Conservation (phyloP, 2,329 filamentous ascomycete species). For the Rhynchosporium graminicola region DNA sequence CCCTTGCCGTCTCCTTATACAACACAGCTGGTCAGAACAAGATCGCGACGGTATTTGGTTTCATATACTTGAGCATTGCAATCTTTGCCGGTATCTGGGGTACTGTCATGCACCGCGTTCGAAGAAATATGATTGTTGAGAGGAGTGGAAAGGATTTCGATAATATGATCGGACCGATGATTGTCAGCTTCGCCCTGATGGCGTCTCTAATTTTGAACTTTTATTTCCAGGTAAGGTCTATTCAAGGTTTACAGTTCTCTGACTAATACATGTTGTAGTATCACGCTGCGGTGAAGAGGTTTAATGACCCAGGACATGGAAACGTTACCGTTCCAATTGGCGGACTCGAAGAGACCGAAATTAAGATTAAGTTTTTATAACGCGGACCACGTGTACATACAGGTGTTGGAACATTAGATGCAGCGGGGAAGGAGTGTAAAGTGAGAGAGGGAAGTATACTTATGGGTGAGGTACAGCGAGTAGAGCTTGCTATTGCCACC, state of each 20-base stretch:
- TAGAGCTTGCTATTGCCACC: too few species aligned
- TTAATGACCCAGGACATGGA: conserved; percentile 17
- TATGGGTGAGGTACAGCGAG: too few species aligned
- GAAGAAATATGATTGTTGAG: conserved; percentile 77
- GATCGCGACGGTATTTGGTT: conserved; percentile 76
- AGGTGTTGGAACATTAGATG: not conserved
- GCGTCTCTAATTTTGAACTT: conserved; percentile 75
- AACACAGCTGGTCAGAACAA: conserved; percentile 80
- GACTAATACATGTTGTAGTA: conserved; percentile 31
- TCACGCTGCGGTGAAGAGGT: conserved; percentile 29
- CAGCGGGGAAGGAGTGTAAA: not conserved
- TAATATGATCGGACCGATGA: conserved; percentile 78
- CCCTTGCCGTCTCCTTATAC: conserved; percentile 80
- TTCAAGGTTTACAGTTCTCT: not conserved
- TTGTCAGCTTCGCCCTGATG: conserved; percentile 79
- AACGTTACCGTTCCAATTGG: conserved; percentile 8
- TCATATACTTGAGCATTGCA: conserved; percentile 80
- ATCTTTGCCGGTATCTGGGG: conserved; percentile 86
- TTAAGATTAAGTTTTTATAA: conserved; percentile 16
- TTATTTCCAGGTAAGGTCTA: conserved; percentile 18
- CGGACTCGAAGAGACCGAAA: not conserved
- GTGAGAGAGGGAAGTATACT: not conserved
- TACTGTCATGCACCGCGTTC: conserved; percentile 75
- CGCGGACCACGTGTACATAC: not conserved
- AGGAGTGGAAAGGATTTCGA: conserved; percentile 93